These are phyloP conservation scores for Chalaropsis ovoidea DNA, from an alignment of 2,329 filamentous ascomycete species.

Conservation along the genomic window DNA sequence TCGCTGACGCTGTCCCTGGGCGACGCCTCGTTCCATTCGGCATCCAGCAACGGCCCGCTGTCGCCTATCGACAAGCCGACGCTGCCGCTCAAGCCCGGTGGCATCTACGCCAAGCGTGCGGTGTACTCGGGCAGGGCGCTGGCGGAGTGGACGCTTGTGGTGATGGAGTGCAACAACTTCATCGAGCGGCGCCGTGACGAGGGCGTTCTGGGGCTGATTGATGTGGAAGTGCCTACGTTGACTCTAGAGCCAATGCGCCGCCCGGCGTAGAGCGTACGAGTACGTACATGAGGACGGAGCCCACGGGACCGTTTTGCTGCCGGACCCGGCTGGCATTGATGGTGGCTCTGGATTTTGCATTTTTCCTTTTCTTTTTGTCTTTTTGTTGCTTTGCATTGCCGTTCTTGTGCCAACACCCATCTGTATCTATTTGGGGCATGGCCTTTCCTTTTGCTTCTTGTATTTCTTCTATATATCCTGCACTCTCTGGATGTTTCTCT, in stretches of 20 bases:
- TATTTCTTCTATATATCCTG: slow-evolving; percentile 11
- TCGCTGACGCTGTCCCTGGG: slow-evolving; percentile 3
- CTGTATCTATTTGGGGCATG: not conserved
- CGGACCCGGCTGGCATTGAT: not conserved
- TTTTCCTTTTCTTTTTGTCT: slow-evolving; percentile 12
- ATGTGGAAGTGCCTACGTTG: slow-evolving; percentile 50
- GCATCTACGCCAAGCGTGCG: slow-evolving; percentile 38
- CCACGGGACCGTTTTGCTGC: too few relatives aligned
- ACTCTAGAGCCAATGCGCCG: slow-evolving; percentile 37
- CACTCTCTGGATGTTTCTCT: not conserved
- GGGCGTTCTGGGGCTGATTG: slow-evolving; percentile 54
- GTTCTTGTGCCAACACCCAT: not conserved
- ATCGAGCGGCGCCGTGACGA: slow-evolving; percentile 65
- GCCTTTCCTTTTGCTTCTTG: not conserved
- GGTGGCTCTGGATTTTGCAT: slow-evolving; percentile 13
- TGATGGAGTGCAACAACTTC: slow-evolving; percentile 72
- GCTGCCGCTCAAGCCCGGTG: slow-evolving; percentile 40
- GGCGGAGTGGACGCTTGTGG: slow-evolving; percentile 66
- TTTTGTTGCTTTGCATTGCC: slow-evolving; percentile 5
- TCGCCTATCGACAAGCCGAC: slow-evolving; percentile 26
- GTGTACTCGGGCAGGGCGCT: slow-evolving; percentile 62
- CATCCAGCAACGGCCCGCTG: not conserved
- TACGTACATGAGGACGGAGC: not conserved
- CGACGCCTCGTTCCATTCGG: not conserved
- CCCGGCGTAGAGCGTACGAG: slow-evolving; percentile 23